Percentiles rank a stretch among this genome's conserved stretches.
phyloP scores from a whole-genome alignment of 2,329 filamentous ascomycete species.

The Massarina eburnea region DNA sequence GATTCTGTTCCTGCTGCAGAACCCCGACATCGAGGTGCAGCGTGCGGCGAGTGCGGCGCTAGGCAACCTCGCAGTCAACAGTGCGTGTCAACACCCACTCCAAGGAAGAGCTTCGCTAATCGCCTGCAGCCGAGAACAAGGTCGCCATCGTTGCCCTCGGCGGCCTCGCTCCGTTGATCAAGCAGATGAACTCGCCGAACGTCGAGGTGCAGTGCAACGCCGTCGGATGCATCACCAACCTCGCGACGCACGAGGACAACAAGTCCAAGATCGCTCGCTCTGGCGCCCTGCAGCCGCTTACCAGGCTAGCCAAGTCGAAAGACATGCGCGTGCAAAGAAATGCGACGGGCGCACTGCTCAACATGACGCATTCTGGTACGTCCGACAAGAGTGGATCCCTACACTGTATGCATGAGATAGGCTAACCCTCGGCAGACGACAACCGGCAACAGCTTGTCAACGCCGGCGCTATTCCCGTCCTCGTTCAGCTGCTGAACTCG shows the following conservation, averaged over 20 bases:
- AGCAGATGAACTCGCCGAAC: slow-evolving; percentile 97
- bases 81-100: slow-evolving; percentile 54
- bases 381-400: background rate
- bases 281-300: slow-evolving; percentile 87
- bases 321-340: slow-evolving; percentile 99
- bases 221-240: slow-evolving; percentile 96
- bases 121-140: slow-evolving; percentile 85
- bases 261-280: slow-evolving; percentile 98
- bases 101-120: slow-evolving; percentile 45
- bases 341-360: slow-evolving; percentile 90
- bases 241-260: slow-evolving; percentile 98
- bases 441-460: slow-evolving; percentile 97
- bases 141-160: slow-evolving; percentile 92
- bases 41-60: slow-evolving; percentile 92
- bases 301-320: slow-evolving; percentile 90
- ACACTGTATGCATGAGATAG: slow-evolving; percentile 1
- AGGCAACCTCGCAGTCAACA: slow-evolving; percentile 95
- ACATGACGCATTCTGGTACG: slow-evolving; percentile 98
- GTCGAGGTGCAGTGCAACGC: slow-evolving; percentile 99
- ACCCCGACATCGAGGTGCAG: slow-evolving; percentile 95
- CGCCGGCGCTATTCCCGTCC: slow-evolving; percentile 94
- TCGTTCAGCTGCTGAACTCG: slow-evolving; percentile 91
- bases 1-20: slow-evolving; percentile 92
- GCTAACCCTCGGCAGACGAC: slow-evolving; percentile 66
- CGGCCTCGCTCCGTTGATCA: slow-evolving; percentile 86